These are phyloP conservation scores for Dryadomyces quercus-mongolicae DNA, from an alignment of 2,329 filamentous ascomycete species.

Conservation along the genomic window DNA sequence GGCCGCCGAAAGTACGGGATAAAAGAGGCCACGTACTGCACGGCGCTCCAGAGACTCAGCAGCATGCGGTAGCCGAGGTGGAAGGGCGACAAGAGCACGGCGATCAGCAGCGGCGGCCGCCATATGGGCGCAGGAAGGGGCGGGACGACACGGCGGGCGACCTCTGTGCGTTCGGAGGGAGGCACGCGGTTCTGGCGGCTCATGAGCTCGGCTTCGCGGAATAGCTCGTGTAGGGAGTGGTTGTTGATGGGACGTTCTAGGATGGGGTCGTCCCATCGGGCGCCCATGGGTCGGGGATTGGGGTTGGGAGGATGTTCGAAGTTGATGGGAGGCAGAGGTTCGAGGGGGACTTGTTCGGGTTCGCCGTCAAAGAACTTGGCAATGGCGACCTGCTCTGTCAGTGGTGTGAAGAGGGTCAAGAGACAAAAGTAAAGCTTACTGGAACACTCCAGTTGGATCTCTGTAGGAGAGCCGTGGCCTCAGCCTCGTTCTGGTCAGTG, in stretches of 20 bases:
- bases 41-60: conserved; percentile 55
- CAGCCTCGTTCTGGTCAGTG: conserved; percentile 67
- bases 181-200: neutral
- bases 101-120: conserved; percentile 62
- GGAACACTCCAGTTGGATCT: conserved; percentile 95
- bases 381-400: conserved; percentile 63
- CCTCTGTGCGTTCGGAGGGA: conserved; percentile 33
- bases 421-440: conserved; percentile 27
- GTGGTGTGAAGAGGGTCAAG: neutral
- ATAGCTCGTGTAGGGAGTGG: neutral
- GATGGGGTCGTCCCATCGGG: neutral
- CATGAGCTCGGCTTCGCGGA: neutral
- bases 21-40: conserved; percentile 71
- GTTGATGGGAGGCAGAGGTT: conserved; percentile 27
- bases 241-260: neutral
- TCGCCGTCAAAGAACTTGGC: conserved; percentile 98
- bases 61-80: conserved; percentile 64
- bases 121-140: conserved; percentile 52
- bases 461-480: conserved; percentile 67
- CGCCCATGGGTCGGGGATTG: conserved; percentile 9
- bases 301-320: conserved; percentile 4
- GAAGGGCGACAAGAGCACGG: conserved; percentile 71
- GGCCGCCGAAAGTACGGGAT: conserved; percentile 44
- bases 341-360: conserved; percentile 57
- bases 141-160: conserved; percentile 78